Evolutionary conservation across 352 stramenopile species (phyloP), one percentile per base, ranked within the genome.

Genomic region (Blastocystis hominis): DNA sequence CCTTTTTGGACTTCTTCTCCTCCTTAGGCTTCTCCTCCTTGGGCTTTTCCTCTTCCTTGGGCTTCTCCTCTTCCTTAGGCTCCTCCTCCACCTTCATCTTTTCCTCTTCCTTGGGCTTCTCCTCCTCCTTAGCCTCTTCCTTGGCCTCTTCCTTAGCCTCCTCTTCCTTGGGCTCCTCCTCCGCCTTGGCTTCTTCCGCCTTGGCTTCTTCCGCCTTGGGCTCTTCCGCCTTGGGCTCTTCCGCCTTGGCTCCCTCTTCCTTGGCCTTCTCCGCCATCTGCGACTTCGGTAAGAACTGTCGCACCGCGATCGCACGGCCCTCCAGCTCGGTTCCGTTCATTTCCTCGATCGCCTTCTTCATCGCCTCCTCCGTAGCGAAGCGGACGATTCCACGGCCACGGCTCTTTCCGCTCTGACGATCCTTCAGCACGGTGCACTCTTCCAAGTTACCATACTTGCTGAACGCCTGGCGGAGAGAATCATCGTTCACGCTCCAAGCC

Each of bases 321-420:
- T 86, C 76, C 38, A 86, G 38, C 63, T 47, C 63, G 10, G 6
- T 64, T 55, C 55, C 55, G 53, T 87, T 64, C 77, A 87, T 87
- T 24, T 75, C 42, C 20, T 46, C 36, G 44, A 87, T 55, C 3
- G 77, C 77, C 17, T 30, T 17, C 15, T 87, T 75, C 56, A 75
- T 64, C 17, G 62, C 53, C 44, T 87, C 77, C 15, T 54, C 56
- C 4, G 56, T 87, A 36, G 77, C 50, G 44, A 77, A 87, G 6
- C 36, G n/a, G 15, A 87, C 54, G 53, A 87, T 77, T 1, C 77
- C 77, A 3, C 4, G 34, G n/a, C 77, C 77, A 77, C 77, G 77
- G 2, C 54, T 76, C 56, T 75, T 87, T 34, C 55, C 54, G n/a
- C 53, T 87, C 13, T 61, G 0, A 59, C 61, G 77, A 47, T 87